Evolutionary conservation across 371 early-diverging fungal genomes (phyloP), one percentile per base, ranked within the genome.

Genomic region (Actinomucor elegans): DNA sequence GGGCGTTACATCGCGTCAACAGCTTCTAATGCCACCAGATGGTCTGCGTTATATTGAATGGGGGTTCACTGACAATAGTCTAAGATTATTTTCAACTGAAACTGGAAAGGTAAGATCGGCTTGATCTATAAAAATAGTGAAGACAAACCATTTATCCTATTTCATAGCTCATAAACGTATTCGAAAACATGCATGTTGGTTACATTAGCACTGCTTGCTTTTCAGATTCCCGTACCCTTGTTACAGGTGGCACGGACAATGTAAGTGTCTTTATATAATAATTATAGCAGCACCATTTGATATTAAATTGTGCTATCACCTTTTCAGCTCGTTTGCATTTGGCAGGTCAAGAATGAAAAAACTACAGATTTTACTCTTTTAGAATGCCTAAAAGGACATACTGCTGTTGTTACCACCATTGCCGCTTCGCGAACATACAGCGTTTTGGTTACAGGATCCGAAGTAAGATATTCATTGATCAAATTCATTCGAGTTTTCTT

Each of bases 171-270:
- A 46, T 87, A 3, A 84, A 79, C 9, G 74, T 85, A 2, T 89
- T 84, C 69, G 91, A 91, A 55, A 84, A 79, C 48, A 59, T 90
- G 74, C 91, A 91, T 61, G 59, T 82, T 40, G 88, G 86, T 9
- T 76, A 73, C 31, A 80, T 90, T 40, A 87, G 85, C 11, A 60
- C 78, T 32, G 86, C 83, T n/a, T 74, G 71, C 18, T 87, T 88
- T 63, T 76, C 83, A 0, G 85, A 85, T 52, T 74, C 77, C n/a
- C 71, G 83, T 6, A 87, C 83, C 1, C 57, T 91, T 36, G 75
- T 89, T 3, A 91, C 90, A 6, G 88, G 87, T 11, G 87, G 89
- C 15, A 77, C 83, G 7, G 91, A 91, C 58, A 75, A 68, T 55
- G 84, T 85, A 68, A 62, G 64, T 32, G 5, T 28, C 3, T 7